Evolutionary conservation across 441 rosid genomes (phyloP), one percentile per base, ranked within the genome.

Genomic region (Adansonia grandidieri): DNA sequence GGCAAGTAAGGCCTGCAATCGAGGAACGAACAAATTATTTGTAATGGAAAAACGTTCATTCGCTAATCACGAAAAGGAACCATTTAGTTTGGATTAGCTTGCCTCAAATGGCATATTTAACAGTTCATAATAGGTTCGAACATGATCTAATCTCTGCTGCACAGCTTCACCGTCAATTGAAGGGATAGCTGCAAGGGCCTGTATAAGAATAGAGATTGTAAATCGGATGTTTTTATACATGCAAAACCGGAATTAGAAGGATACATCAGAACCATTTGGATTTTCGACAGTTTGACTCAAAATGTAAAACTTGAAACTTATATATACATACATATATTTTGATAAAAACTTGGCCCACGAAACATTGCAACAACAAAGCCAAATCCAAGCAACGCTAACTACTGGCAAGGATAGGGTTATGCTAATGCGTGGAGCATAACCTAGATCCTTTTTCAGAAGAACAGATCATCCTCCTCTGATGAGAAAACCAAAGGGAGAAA

Each of bases 51-150:
- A 77, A 71, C 40, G 22, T 54, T 48, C 54, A 24, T 68, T 10
- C 10, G 44, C 2, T 5, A n/a, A 53, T 54, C 50, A 32, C 17
- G 22, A 54, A 37, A 50, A 61, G 66, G 54, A 72, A 78, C 28
- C 1, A 22, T 0, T 15, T 2, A 28, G 28, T 17, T 63, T 73
- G 44, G 37, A 61, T 50, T 22, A 76, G 73, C 93, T 88, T 87
- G 87, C 99, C 94, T 97, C 98, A 81, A 83, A 93, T 79, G 98
- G 97, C 98, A 97, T 93, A 87, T 97, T 97, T 71, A 97, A 76
- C 54, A 97, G 89, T 81, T 97, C 99, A 24, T 86, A 97, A 82
- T 93, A 97, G 47, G 92, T 89, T n/a, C 98, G 92, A 74, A 95
- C 98, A 78, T 82, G 94, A 80, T 93, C 98, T 77, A 97, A 79